Evolutionary conservation across 1,139 yeast species (phyloP).

Genomic region (Yamadazyma kanchanaburiensis): DNA sequence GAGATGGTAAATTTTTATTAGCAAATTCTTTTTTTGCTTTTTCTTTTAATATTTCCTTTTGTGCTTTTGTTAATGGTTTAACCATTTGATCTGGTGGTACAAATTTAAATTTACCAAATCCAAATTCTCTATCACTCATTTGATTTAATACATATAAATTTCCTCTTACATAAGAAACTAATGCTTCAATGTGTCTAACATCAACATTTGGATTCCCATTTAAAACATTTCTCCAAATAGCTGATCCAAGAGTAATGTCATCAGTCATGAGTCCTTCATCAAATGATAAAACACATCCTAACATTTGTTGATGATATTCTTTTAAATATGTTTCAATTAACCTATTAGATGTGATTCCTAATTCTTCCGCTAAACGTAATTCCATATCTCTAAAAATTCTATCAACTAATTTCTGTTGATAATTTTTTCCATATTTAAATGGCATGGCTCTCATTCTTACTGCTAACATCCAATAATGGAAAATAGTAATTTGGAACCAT

Average conservation of each 20-base stretch:
- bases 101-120: conserved; percentile 82
- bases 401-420: conserved; percentile 90
- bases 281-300: conserved; percentile 86
- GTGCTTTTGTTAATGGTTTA: conserved; percentile 62
- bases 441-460: conserved; percentile 98
- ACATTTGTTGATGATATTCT: conserved; percentile 84
- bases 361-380: conserved; percentile 75
- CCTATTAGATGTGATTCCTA: conserved; percentile 79
- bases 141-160: conserved; percentile 84
- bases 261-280: conserved; percentile 88
- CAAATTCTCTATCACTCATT: conserved; percentile 88
- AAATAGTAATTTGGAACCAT: conserved; percentile 88
- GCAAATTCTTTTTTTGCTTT: conserved; percentile 35
- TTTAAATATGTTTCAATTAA: conserved; percentile 83
- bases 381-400: conserved; percentile 89
- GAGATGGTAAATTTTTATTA: conserved; percentile 55
- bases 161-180: conserved; percentile 83
- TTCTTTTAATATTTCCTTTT: conserved; percentile 45
- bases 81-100: conserved; percentile 84
- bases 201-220: conserved; percentile 83
- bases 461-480: conserved; percentile 91
- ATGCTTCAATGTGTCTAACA: conserved; percentile 78
- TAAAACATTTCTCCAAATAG: conserved; percentile 88
- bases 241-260: conserved; percentile 83
- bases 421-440: conserved; percentile 78